Evolutionary conservation across 2,329 filamentous ascomycete genomes (phyloP).

Genomic region (Penicillium italicum): DNA sequence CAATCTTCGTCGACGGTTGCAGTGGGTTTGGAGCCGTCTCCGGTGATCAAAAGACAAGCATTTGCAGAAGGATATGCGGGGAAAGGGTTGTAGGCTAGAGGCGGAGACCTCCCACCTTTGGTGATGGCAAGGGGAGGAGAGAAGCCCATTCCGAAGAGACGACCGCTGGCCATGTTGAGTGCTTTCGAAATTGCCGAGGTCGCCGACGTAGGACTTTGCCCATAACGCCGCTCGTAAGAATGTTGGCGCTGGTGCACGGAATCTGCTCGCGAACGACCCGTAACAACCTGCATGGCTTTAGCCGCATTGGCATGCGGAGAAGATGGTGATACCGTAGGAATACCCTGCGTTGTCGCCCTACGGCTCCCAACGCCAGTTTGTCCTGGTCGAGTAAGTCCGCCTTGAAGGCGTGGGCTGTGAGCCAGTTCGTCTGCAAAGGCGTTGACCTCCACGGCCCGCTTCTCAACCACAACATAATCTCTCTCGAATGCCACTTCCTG

Average conservation of each 20-base stretch:
- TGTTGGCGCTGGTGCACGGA: constrained; percentile 65
- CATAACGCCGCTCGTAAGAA: constrained; percentile 79
- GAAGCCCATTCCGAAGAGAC: constrained; percentile 50
- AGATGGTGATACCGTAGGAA: constrained; percentile 65
- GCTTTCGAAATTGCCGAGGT: constrained; percentile 93
- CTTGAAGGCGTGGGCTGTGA: constrained; percentile 67
- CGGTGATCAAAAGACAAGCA: constrained; percentile 63
- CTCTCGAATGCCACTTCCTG: constrained; percentile 88
- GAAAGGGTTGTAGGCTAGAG: constrained; percentile 62
- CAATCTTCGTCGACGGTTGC: constrained; percentile 72
- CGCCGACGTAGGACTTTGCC: constrained; percentile 67
- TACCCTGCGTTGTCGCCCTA: constrained; percentile 73
- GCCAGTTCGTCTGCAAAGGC: constrained; percentile 94
- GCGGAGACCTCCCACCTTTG: constrained; percentile 47
- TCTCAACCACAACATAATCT: constrained; percentile 95
- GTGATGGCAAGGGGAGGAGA: constrained; percentile 48
- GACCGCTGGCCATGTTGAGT: constrained; percentile 81
- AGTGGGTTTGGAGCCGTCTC: constrained; percentile 58
- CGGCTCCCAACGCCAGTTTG: constrained; percentile 65
- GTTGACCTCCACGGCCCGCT: constrained; percentile 92
- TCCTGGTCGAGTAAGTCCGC: constrained; percentile 49
- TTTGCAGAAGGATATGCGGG: constrained; percentile 75
- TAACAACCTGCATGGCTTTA: constrained; percentile 69
- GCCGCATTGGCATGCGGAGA: constrained; percentile 65
- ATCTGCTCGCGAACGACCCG: constrained; percentile 61